A percentile compares a stretch with the other conserved stretches of the same genome.
Conservation (phyloP, 1,284 basidiomycete genomes). For the Vanrija pseudolonga region DNA sequence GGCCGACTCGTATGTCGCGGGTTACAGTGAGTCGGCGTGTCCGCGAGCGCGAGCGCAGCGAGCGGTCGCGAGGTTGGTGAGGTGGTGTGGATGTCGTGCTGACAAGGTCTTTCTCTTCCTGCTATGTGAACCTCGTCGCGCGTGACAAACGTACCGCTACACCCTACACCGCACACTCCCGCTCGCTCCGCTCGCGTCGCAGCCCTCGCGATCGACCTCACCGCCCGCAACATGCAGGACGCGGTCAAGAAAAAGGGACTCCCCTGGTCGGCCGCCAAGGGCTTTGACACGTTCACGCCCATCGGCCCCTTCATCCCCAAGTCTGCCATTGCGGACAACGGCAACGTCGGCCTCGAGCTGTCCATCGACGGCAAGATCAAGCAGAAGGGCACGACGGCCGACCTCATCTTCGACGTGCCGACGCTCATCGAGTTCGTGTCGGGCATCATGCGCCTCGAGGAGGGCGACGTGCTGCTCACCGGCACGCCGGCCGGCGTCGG, state of each 20-base stretch:
- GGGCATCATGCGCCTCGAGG: conserved; percentile 93
- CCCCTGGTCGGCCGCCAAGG: conserved; percentile 90
- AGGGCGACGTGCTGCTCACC: conserved; percentile 82
- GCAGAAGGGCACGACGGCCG: conserved; percentile 77
- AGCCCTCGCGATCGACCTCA: conserved; percentile 94
- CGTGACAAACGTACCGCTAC: no score
- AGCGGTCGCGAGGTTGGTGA: not conserved
- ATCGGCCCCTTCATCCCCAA: conserved; percentile 79
- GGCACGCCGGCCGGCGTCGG: conserved; percentile 89
- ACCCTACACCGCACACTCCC: no score
- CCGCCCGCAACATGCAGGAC: conserved; percentile 91
- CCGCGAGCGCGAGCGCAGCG: no score
- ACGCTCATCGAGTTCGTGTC: conserved; percentile 87
- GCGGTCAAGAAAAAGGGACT: conserved; percentile 86
- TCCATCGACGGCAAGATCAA: conserved; percentile 78
- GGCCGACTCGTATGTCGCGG: conserved; percentile 77
- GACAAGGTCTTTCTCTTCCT: not conserved
- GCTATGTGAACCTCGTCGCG: no score
- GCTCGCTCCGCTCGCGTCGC: not conserved
- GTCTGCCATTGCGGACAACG: conserved; percentile 63
- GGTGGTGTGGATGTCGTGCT: no score
- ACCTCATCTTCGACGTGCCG: conserved; percentile 94
- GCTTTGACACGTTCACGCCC: conserved; percentile 84
- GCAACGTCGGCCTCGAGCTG: conserved; percentile 58
- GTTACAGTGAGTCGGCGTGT: conserved; percentile 73